phyloP scores from a whole-genome alignment of 352 stramenopile species.

The Phytophthora pseudosyringae region DNA sequence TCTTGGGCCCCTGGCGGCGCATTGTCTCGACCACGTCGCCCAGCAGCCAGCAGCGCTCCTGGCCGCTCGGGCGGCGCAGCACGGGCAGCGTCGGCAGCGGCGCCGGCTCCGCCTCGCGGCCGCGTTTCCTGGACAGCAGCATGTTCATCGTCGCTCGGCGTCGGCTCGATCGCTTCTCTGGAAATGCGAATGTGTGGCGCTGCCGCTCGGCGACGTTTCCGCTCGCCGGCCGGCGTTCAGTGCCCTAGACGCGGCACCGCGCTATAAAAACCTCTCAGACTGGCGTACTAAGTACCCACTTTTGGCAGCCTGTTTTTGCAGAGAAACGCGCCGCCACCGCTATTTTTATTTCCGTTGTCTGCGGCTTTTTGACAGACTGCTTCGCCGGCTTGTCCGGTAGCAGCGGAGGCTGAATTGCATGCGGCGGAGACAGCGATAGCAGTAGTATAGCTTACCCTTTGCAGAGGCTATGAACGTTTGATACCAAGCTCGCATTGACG shows the following conservation, averaged over 20 bases:
- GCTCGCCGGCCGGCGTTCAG: background rate
- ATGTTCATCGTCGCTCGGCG: slow-evolving; percentile 28
- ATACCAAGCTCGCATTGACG: no score
- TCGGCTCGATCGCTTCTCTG: slow-evolving; percentile 14
- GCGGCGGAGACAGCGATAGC: background rate
- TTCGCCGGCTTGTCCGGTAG: no score
- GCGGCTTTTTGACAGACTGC: no score
- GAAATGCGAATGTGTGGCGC: slow-evolving; percentile 25
- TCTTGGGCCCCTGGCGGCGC: slow-evolving; percentile 19
- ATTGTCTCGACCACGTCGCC: slow-evolving; percentile 34
- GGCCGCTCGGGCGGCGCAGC: slow-evolving; percentile 33
- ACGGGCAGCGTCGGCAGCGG: slow-evolving; percentile 27
- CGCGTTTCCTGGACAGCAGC: slow-evolving; percentile 62
- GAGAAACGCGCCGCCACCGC: background rate
- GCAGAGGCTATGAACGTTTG: no score
- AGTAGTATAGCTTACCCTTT: no score
- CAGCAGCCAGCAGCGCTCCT: slow-evolving; percentile 53
- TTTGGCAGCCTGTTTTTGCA: slow-evolving; percentile 15
- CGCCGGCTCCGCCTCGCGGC: slow-evolving; percentile 31
- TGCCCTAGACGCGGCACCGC: background rate
- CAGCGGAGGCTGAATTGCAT: background rate
- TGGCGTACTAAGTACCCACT: background rate
- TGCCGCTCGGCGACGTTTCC: slow-evolving; percentile 26
- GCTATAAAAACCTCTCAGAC: slow-evolving; percentile 9
- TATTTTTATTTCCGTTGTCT: slow-evolving; percentile 12